Evolutionary conservation across 192 early-diverging fungal species (phyloP), one percentile per base, ranked within the genome.

Genomic region (Hyaloraphidium curvatum): DNA sequence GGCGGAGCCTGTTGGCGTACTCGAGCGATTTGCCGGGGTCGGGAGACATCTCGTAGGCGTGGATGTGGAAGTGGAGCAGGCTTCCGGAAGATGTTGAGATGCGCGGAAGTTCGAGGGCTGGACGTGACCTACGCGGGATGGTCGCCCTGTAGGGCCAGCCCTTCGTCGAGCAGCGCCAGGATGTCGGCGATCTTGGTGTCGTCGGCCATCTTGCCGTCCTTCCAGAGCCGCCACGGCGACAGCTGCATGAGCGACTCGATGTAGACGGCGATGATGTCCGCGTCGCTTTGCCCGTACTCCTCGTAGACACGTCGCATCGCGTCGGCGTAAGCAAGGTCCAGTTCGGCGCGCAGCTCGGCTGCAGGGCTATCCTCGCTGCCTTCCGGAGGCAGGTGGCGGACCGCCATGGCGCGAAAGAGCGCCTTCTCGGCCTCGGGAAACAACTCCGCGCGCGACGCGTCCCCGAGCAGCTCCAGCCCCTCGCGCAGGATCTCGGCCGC

Each of bases 31-130:
- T 48, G 14, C 25, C 43, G 43, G 43, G 43, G 43, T 48, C 17
- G 43, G 43, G 25, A 19, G 43, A 48, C 43, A 48, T 48, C 23
- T 48, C 43, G 43, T 48, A 48, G 5, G 25, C 43, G 43, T 48
- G 43, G 9, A 48, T 25, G 43, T 11, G 9, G 23, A 48, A 48
- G 43, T 48, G 43, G 7, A 48, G 17, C 7, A 48, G 23, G 5
- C 43, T n/a, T n/a, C n/a, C n/a, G n/a, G n/a, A n/a, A n/a, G n/a
- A n/a, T n/a, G n/a, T n/a, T n/a, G n/a, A n/a, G n/a, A n/a, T n/a
- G n/a, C n/a, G n/a, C n/a, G n/a, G n/a, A n/a, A n/a, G n/a, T n/a
- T n/a, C n/a, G n/a, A n/a, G n/a, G n/a, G n/a, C n/a, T n/a, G n/a
- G n/a, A n/a, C n/a, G n/a, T n/a, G n/a, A n/a, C n/a, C n/a, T n/a